Conservation (phyloP, 1,139 yeast genomes). For the Nakaseomyces kungkrabaensis region DNA sequence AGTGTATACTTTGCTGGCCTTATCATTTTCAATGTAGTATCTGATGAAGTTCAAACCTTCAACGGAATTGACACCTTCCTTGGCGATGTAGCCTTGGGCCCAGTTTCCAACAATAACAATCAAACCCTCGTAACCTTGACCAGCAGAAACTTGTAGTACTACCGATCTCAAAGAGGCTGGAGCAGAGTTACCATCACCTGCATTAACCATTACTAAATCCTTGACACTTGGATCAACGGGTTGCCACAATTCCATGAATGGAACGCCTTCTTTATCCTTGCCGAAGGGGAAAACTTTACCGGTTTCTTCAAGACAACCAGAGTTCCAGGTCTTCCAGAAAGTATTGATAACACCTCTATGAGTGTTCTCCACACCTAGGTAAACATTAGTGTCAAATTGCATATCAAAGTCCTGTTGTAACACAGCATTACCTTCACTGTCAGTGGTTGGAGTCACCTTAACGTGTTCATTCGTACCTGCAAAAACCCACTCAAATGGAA, state of each 20-base stretch:
- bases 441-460: slow-evolving; percentile 10
- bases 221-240: slow-evolving; percentile 23
- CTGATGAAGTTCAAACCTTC: slow-evolving; percentile 23
- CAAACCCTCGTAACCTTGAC: slow-evolving; percentile 34
- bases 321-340: slow-evolving; percentile 25
- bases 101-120: slow-evolving; percentile 43
- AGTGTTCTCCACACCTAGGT: slow-evolving; percentile 19
- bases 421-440: slow-evolving; percentile 11
- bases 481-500: slow-evolving; percentile 38
- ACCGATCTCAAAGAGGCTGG: slow-evolving; percentile 19
- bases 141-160: slow-evolving; percentile 30
- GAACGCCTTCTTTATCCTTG: slow-evolving; percentile 18
- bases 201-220: slow-evolving; percentile 14
- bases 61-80: slow-evolving; percentile 23
- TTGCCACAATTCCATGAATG: slow-evolving; percentile 29
- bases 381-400: slow-evolving; percentile 24
- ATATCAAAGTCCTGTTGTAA: slow-evolving; percentile 22
- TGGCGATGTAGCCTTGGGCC: slow-evolving; percentile 43
- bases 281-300: slow-evolving; percentile 28
- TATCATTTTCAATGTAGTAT: slow-evolving; percentile 3
- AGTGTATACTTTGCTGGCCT: neutral
- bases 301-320: slow-evolving; percentile 26
- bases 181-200: slow-evolving; percentile 7
- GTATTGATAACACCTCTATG: slow-evolving; percentile 25
- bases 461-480: slow-evolving; percentile 28